Percentiles rank a stretch among this genome's conserved stretches.
phyloP scores from a whole-genome alignment of 2,329 filamentous ascomycete genomes.

The Cytospora chrysosperma region DNA sequence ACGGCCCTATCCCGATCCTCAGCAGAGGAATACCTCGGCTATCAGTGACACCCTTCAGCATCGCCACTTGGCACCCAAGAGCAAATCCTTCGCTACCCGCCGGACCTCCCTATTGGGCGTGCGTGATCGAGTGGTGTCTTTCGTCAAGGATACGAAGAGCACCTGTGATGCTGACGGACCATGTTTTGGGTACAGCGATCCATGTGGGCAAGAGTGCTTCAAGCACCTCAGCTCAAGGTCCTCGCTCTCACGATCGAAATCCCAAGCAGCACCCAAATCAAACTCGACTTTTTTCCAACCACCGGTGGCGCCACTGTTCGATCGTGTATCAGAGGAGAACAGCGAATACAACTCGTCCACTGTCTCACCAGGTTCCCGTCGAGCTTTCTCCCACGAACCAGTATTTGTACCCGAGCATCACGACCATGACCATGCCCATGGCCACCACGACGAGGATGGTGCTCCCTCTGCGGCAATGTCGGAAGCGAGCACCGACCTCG shows the following conservation, averaged over 20 bases:
- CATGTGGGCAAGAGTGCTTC: slow-evolving; percentile 65
- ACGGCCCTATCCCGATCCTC: slow-evolving; percentile 27
- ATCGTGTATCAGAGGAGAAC: slow-evolving; percentile 33
- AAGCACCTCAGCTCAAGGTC: slow-evolving; percentile 51
- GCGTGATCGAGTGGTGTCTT: slow-evolving; percentile 59
- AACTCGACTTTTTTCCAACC: slow-evolving; percentile 30
- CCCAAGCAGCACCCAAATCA: slow-evolving; percentile 34
- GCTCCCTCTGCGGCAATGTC: slow-evolving; percentile 21
- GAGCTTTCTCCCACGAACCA: slow-evolving; percentile 7
- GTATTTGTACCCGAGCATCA: not conserved
- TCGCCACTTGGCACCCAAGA: not conserved
- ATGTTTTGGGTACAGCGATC: slow-evolving; percentile 65
- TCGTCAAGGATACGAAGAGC: slow-evolving; percentile 63
- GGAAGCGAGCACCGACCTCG: slow-evolving; percentile 40
- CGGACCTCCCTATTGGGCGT: slow-evolving; percentile 56
- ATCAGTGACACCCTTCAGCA: slow-evolving; percentile 32
- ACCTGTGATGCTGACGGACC: slow-evolving; percentile 61
- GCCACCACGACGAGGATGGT: slow-evolving; percentile 14
- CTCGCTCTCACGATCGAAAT: slow-evolving; percentile 35
- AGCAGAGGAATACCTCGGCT: slow-evolving; percentile 32
- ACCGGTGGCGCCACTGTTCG: slow-evolving; percentile 37
- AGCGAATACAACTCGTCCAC: slow-evolving; percentile 18
- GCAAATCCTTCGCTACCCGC: slow-evolving; percentile 29
- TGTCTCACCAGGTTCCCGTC: slow-evolving; percentile 17
- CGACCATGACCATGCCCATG: slow-evolving; percentile 20